phyloP scores from a whole-genome alignment of 163 green algal species.

The Coccomyxa subellipsoidea region DNA sequence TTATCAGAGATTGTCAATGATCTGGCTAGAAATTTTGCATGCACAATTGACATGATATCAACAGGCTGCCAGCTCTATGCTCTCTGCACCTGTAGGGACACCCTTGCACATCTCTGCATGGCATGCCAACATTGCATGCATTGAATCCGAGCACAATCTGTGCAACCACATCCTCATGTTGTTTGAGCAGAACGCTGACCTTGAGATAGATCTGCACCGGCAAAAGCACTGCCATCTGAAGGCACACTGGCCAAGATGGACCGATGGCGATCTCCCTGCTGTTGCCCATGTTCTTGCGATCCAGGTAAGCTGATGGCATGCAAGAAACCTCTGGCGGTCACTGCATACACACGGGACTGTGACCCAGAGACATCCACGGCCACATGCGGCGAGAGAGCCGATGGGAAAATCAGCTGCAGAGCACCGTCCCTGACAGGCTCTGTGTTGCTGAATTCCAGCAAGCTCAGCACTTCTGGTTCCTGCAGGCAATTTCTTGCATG shows the following conservation, averaged over 20 bases:
- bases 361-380: neutral
- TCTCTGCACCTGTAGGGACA: too few species aligned
- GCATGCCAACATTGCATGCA: too few species aligned
- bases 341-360: neutral
- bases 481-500: neutral
- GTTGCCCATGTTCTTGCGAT: neutral
- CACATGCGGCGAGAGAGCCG: neutral
- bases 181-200: neutral
- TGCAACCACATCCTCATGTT: too few species aligned
- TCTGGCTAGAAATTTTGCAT: too few species aligned
- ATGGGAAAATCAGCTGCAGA: neutral
- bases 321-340: neutral
- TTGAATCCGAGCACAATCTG: too few species aligned
- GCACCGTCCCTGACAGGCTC: neutral
- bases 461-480: neutral
- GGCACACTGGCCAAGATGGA: neutral
- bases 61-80: too few species aligned
- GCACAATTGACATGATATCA: too few species aligned
- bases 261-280: too few species aligned
- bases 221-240: neutral
- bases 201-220: neutral
- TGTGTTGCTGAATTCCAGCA: neutral
- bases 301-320: neutral
- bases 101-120: too few species aligned
- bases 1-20: too few species aligned